A percentile compares a stretch with the other conserved stretches of the same genome.
These are phyloP conservation scores for Wallacemonas sp. DNA, from an alignment of 208 protist genomes.

Conservation along the genomic window DNA sequence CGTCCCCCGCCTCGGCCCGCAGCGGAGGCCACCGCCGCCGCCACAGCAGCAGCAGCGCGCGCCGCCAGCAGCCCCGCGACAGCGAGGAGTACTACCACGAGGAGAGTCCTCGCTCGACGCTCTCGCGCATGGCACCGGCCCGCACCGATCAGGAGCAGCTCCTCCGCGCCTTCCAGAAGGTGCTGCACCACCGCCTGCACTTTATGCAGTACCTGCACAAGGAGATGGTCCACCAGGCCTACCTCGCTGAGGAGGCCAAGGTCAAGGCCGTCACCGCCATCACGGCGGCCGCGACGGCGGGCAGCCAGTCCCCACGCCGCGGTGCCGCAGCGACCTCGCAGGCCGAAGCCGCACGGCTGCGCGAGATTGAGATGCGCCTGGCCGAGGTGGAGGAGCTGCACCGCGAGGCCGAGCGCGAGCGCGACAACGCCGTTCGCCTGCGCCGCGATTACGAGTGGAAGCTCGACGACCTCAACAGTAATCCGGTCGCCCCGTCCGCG, in stretches of 20 bases:
- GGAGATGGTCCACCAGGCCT: constrained; percentile 83
- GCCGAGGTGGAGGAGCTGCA: constrained; percentile 69
- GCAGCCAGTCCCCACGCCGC: constrained; percentile 22
- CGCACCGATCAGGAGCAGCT: constrained; percentile 49
- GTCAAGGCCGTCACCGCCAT: constrained; percentile 37
- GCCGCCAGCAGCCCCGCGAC: not conserved
- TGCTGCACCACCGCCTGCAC: constrained; percentile 83
- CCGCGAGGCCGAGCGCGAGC: constrained; percentile 58
- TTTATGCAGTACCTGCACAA: constrained; percentile 87
- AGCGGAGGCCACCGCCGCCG: not conserved
- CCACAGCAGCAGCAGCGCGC: constrained; percentile 8
- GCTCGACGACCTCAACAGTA: constrained; percentile 36
- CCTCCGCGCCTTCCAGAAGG: constrained; percentile 56
- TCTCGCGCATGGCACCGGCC: constrained; percentile 17
- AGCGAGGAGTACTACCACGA: constrained; percentile 26
- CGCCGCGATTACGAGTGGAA: constrained; percentile 65
- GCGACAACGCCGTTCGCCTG: constrained; percentile 52
- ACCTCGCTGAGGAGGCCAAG: constrained; percentile 68
- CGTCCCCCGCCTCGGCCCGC: not conserved
- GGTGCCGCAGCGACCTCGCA: constrained; percentile 19
- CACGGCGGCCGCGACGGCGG: constrained; percentile 11
- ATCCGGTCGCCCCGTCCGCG: constrained; percentile 1
- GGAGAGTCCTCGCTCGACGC: constrained; percentile 25
- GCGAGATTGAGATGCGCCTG: constrained; percentile 76
- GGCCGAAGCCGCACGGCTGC: constrained; percentile 48